Evolutionary conservation across 2,329 filamentous ascomycete species (phyloP), one percentile per base, ranked within the genome.

Genomic region (Talaromyces sp.): DNA sequence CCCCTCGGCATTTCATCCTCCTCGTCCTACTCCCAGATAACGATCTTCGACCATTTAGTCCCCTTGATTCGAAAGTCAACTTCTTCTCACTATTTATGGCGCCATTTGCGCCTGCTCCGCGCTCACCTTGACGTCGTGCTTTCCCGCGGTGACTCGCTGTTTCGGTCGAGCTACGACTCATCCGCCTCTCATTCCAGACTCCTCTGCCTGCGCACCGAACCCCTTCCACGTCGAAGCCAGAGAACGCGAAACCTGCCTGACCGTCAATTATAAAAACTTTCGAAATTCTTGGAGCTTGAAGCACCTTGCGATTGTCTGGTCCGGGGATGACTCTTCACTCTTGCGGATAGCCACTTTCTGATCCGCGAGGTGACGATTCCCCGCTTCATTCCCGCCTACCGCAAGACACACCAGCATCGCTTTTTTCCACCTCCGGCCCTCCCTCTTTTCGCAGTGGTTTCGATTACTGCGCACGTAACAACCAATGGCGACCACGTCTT

Each of bases 271-370:
- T n/a, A 12, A 44, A 31, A 46, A 31, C 35, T 23, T 23, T 25
- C n/a, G n/a, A 9, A 5, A 42, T 50, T 37, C 25, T 48, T n/a
- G 42, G 18, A 40, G 35, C 48, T 25, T n/a, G 21, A 28, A 35
- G 33, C 44, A 39, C 42, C 39, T n/a, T 33, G 28, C 46, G 44
- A 31, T 60, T 66, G 69, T 63, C 66, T 61, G 60, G 67, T 68
- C 70, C 72, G 75, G 76, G 75, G 75, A 78, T 78, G 76, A 76
- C 72, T 73, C 66, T 72, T 69, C 67, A 65, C 71, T 71, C 70
- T 65, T 70, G 70, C 69, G 71, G 70, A 69, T 75, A 71, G 72
- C 71, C 74, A 69, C 66, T 73, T 71, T 72, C 68, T 76, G 76
- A 73, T 71, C 73, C 72, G 73, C 74, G 72, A 76, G 71, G 74